Evolutionary conservation across 2,329 filamentous ascomycete genomes (phyloP).

Genomic region (Fusarium denticulatum): DNA sequence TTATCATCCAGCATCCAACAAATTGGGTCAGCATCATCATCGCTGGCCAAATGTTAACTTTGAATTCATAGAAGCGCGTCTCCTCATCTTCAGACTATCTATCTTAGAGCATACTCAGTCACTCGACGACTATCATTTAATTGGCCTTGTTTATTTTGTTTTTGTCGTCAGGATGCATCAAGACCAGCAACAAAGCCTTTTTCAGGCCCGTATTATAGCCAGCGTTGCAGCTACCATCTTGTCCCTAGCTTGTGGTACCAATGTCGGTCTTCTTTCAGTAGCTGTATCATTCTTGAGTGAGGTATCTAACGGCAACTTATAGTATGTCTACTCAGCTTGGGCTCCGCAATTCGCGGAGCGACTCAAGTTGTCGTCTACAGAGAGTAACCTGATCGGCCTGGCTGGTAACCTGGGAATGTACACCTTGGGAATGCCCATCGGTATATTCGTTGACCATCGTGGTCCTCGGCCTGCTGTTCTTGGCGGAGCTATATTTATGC

Average conservation of each 20-base stretch:
- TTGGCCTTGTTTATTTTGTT: background rate
- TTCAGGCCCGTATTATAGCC: conserved; percentile 78
- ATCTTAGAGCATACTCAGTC: background rate
- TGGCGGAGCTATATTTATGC: conserved; percentile 77
- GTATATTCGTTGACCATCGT: conserved; percentile 84
- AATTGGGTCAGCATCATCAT: conserved; percentile 21
- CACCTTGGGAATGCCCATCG: conserved; percentile 85
- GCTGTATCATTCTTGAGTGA: background rate
- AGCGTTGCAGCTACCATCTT: conserved; percentile 87
- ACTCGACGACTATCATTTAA: background rate
- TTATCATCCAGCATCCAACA: background rate
- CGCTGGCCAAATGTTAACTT: conserved; percentile 31
- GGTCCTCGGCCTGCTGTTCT: conserved; percentile 84
- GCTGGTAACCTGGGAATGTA: conserved; percentile 95
- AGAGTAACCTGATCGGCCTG: conserved; percentile 91
- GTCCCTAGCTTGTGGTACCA: conserved; percentile 90
- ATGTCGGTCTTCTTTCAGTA: conserved; percentile 65
- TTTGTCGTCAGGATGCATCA: conserved; percentile 36
- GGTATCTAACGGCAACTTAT: conserved; percentile 25
- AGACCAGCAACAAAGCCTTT: conserved; percentile 52
- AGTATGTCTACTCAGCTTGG: conserved; percentile 99
- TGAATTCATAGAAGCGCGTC: conserved; percentile 10
- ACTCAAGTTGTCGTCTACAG: conserved; percentile 87
- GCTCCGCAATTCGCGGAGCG: conserved; percentile 92
- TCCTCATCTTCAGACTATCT: background rate